Conservation (phyloP, 805 yeast species). For the Peterozyma xylosa region DNA sequence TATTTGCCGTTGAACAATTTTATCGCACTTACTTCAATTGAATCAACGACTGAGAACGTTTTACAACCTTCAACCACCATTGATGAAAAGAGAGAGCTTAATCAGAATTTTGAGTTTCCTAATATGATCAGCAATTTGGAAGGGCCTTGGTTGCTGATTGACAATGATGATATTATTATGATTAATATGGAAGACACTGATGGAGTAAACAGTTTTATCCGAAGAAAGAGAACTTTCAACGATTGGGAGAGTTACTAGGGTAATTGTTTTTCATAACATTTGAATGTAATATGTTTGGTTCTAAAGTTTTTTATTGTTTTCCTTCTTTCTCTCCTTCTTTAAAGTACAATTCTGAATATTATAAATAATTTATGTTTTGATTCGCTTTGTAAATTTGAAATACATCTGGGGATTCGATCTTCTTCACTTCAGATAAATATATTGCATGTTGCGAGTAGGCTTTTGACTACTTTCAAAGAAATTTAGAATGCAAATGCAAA, state of each 20-base stretch:
- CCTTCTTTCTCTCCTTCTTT: too few species aligned
- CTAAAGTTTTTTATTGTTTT: too few species aligned
- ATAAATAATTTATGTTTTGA: too few species aligned
- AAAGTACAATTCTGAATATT: too few species aligned
- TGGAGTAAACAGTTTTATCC: conserved; percentile 20
- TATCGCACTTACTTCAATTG: conserved; percentile 28
- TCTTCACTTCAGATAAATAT: too few species aligned
- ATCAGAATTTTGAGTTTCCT: conserved; percentile 74
- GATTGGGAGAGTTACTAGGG: conserved; percentile 8
- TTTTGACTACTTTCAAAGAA: too few species aligned
- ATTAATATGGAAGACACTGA: conserved; percentile 35
- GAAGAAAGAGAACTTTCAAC: conserved; percentile 14
- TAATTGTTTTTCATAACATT: background rate
- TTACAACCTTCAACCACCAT: conserved; percentile 35
- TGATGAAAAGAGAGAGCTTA: conserved; percentile 70
- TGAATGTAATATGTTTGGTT: too few species aligned
- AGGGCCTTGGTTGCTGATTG: conserved; percentile 79
- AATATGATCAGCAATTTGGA: conserved; percentile 61
- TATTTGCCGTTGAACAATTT: conserved; percentile 76
- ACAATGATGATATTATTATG: conserved; percentile 44
- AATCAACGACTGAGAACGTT: background rate
- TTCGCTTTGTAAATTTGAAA: too few species aligned
- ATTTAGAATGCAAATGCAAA: too few species aligned
- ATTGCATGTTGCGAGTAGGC: too few species aligned
- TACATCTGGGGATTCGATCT: too few species aligned